These are phyloP conservation scores for Penicillium macrosclerotiorum DNA, from an alignment of 495 filamentous ascomycete genomes.

Conservation along the genomic window DNA sequence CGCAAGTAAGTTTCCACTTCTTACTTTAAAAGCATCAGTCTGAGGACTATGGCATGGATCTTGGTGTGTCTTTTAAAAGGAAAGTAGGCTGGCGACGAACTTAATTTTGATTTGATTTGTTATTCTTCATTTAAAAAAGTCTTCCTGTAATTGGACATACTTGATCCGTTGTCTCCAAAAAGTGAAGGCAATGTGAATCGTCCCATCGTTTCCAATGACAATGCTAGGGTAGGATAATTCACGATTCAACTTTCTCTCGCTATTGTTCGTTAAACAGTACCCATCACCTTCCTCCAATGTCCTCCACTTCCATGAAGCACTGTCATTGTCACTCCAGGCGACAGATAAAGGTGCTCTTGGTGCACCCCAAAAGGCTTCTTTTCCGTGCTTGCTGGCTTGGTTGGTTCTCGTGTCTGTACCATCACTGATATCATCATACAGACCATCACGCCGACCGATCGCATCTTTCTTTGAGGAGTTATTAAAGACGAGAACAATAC, in stretches of 20 bases:
- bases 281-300: conserved; percentile 25
- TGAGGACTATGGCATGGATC: too few relatives aligned
- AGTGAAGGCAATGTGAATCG: conserved; percentile 22
- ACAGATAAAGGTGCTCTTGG: conserved; percentile 22
- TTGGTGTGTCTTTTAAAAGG: too few relatives aligned
- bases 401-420: conserved; percentile 17
- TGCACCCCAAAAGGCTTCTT: conserved; percentile 28
- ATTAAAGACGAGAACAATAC: conserved; percentile 23
- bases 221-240: conserved; percentile 28
- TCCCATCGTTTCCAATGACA: conserved; percentile 8
- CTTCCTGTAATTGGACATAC: conserved; percentile 16
- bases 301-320: conserved; percentile 15
- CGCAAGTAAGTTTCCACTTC: too few relatives aligned
- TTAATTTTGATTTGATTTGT: background rate
- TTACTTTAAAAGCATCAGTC: too few relatives aligned
- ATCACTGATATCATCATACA: conserved; percentile 27
- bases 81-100: too few relatives aligned
- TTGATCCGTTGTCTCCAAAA: conserved; percentile 29
- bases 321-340: conserved; percentile 26
- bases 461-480: conserved; percentile 24
- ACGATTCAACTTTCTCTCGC: conserved; percentile 23
- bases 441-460: conserved; percentile 19
- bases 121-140: too few relatives aligned
- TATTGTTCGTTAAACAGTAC: conserved; percentile 26
- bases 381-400: conserved; percentile 19